Base-by-base conservation (phyloP, 441 rosid species). In the Pelargonium cotyledonis region DNA sequence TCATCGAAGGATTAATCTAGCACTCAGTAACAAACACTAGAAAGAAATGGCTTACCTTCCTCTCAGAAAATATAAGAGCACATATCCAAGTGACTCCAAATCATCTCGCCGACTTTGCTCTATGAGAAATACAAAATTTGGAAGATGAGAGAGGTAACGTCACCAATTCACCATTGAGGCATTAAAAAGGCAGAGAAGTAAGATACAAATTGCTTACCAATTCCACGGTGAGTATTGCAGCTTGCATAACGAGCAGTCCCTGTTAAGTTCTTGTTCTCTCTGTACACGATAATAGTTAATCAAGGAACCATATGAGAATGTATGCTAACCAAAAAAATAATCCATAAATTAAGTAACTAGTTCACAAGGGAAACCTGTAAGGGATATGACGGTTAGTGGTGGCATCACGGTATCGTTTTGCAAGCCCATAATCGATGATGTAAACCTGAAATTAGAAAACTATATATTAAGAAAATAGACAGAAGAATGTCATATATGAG, bases 41-140 rank as follows among this genome's bases (percentile, higher is more conserved):
- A 49, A 49, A 49, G 16, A 12, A 49, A 15, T 49, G 11, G 63
- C 79, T 61, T 73, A 85, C 91, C 91, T 87, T 77, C 91, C 91
- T 74, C 87, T 81, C 67, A 87, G 76, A 75, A 87, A 87, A 77
- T 87, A 85, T 71, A 87, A 73, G 74, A 87, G 85, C 60, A 87
- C 86, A 76, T 82, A 87, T 68, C 89, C 91, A 73, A 87, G 85
- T 2, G 89, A 85, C 74, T 87, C 91, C 40, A 85, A 80, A 78
- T 87, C 91, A 78, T 87, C 91, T 65, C 91, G 79, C n/a, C 89
- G 82, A 77, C 91, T 87, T 82, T 87, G 91, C 73, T 87, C 91
- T 87, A 78, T 49, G 57, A 14, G 57, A 49, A 49, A 49, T 49
- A 49, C 57, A 49, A 49, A 47, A n/a, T 49, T 15, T 12, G 18